phyloP scores from a whole-genome alignment of 352 stramenopile species.

The Globisporangium cystogenes region DNA sequence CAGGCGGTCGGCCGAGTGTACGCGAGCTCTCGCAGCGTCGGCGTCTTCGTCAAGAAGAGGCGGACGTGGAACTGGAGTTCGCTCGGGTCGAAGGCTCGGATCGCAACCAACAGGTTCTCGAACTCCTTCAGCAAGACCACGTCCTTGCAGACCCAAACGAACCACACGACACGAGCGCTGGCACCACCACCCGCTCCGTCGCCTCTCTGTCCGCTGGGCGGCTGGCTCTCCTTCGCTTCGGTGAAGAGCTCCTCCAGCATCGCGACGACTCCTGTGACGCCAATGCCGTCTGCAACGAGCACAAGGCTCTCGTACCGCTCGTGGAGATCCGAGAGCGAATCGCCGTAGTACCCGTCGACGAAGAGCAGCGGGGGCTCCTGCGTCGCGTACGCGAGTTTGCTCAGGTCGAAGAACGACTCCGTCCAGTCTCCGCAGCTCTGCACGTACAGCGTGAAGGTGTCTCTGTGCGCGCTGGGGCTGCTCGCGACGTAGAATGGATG shows the following conservation, averaged over 20 bases:
- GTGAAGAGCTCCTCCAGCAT: slow-evolving; percentile 26
- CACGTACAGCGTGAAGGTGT: slow-evolving; percentile 21
- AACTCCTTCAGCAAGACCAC: slow-evolving; percentile 27
- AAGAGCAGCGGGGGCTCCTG: slow-evolving; percentile 20
- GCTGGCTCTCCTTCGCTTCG: not conserved
- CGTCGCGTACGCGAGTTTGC: slow-evolving; percentile 20
- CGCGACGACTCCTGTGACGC: slow-evolving; percentile 14
- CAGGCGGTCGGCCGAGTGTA: slow-evolving; percentile 13
- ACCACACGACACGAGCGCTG: slow-evolving; percentile 13
- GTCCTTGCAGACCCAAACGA: slow-evolving; percentile 22
- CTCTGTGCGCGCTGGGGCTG: slow-evolving; percentile 14
- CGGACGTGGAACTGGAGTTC: slow-evolving; percentile 19
- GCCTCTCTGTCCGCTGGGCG: not conserved
- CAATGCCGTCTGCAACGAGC: slow-evolving; percentile 23
- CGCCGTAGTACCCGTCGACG: slow-evolving; percentile 25
- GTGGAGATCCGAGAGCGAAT: slow-evolving; percentile 14
- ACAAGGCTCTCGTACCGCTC: slow-evolving; percentile 27
- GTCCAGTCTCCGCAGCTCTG: slow-evolving; percentile 16
- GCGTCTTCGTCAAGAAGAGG: slow-evolving; percentile 21
- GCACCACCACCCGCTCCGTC: not conserved
- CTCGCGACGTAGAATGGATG: slow-evolving; percentile 23
- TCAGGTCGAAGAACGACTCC: slow-evolving; percentile 16
- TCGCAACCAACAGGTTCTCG: slow-evolving; percentile 19
- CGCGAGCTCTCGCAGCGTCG: slow-evolving; percentile 10
- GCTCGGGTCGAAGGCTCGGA: slow-evolving; percentile 17